These are phyloP conservation scores for Umbilicus rupestris DNA, from an alignment of 164 flowering plant species.

Conservation along the genomic window DNA sequence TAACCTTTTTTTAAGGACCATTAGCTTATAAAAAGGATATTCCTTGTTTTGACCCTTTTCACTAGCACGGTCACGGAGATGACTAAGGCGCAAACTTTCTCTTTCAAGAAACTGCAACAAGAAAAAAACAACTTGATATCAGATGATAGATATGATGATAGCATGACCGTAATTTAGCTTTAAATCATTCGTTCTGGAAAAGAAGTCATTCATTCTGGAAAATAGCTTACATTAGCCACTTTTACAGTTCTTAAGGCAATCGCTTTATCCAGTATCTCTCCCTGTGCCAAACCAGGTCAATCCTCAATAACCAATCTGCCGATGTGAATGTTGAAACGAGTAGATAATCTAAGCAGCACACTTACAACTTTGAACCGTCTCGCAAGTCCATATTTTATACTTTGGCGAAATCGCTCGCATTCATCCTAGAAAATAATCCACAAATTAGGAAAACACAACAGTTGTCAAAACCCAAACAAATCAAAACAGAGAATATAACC, in stretches of 20 bases:
- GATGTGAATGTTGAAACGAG: neutral
- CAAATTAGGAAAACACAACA: neutral
- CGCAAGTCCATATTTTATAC: slow-evolving; percentile 29
- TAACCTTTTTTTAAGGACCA: slow-evolving; percentile 4
- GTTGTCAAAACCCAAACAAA: neutral
- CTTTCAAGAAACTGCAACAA: slow-evolving; percentile 25
- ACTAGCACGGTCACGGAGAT: slow-evolving; percentile 42
- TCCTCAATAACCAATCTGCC: neutral
- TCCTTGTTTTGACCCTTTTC: slow-evolving; percentile 41
- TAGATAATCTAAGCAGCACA: neutral
- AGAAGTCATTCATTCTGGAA: neutral
- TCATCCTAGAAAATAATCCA: slow-evolving; percentile 28
- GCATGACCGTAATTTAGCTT: neutral
- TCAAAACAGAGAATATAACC: neutral
- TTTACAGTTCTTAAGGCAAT: slow-evolving; percentile 25
- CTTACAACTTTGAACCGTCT: slow-evolving; percentile 32
- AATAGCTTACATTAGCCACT: slow-evolving; percentile 27
- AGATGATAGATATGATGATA: neutral
- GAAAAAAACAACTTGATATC: neutral
- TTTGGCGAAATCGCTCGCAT: slow-evolving; percentile 28
- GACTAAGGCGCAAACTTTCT: slow-evolving; percentile 26
- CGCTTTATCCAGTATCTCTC: slow-evolving; percentile 33
- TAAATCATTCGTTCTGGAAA: neutral
- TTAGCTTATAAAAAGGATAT: slow-evolving; percentile 28
- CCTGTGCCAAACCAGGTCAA: slow-evolving; percentile 19